These are phyloP conservation scores for Boletus sp. DNA, from an alignment of 1,284 basidiomycete species.

Conservation along the genomic window DNA sequence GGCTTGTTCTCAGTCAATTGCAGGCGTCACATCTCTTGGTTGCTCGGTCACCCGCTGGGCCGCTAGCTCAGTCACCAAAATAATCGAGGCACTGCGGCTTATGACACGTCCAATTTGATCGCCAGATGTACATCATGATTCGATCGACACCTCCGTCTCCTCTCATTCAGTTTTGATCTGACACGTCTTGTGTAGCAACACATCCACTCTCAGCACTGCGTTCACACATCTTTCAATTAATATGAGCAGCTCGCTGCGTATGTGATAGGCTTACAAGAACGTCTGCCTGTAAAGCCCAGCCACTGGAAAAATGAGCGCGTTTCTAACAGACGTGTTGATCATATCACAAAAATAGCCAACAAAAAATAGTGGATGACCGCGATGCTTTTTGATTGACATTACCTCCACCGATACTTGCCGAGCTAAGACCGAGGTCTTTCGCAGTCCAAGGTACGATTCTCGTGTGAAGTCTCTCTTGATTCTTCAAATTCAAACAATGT, in stretches of 20 bases:
- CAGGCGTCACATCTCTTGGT: conserved; percentile 16
- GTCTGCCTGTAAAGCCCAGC: conserved; percentile 8
- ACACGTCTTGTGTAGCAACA: conserved; percentile 22
- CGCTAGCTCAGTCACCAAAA: conserved; percentile 8
- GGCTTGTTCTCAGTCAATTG: conserved; percentile 14
- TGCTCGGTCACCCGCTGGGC: background rate
- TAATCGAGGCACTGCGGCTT: conserved; percentile 22
- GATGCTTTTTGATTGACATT: conserved; percentile 24
- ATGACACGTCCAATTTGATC: conserved; percentile 30
- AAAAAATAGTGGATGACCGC: conserved; percentile 8
- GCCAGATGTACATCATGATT: conserved; percentile 24
- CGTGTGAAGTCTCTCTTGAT: conserved; percentile 18
- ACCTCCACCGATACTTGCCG: conserved; percentile 9
- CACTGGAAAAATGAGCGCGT: conserved; percentile 6
- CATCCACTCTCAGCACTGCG: conserved; percentile 22
- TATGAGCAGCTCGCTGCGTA: conserved; percentile 1
- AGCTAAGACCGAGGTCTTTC: conserved; percentile 25
- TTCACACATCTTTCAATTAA: conserved; percentile 5
- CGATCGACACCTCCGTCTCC: conserved; percentile 22
- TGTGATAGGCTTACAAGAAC: conserved; percentile 4
- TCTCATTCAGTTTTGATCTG: conserved; percentile 22
- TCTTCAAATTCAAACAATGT: conserved; percentile 9
- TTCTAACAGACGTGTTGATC: conserved; percentile 3
- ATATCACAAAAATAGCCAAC: conserved; percentile 8
- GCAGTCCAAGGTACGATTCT: conserved; percentile 9